Conservation (phyloP, 1,284 basidiomycete species). For the Mycosarcoma mackinlayi region DNA sequence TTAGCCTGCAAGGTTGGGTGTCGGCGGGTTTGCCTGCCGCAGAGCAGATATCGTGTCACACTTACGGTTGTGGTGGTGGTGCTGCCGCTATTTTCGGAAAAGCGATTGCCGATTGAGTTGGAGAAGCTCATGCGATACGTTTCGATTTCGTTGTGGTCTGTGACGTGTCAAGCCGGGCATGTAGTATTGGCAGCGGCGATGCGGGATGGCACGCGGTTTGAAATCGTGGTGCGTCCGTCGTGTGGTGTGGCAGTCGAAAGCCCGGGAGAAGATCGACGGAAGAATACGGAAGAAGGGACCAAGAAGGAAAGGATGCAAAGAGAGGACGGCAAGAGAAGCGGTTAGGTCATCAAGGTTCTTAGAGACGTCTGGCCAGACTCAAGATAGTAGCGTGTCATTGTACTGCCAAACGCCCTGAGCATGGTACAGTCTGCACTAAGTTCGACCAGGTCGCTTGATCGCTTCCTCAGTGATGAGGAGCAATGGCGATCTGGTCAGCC, state of each 20-base stretch:
- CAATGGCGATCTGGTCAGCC: neutral
- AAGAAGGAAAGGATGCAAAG: constrained; percentile 3
- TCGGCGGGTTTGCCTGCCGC: neutral
- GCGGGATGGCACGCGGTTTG: neutral
- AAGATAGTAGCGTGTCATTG: constrained; percentile 11
- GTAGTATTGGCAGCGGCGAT: neutral
- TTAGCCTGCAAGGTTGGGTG: constrained; percentile 10
- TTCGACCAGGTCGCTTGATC: neutral
- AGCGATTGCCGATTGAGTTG: constrained; percentile 24
- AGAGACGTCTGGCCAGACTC: constrained; percentile 41
- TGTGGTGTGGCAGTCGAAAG: no score
- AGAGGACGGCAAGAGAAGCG: constrained; percentile 1
- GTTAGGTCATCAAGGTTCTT: constrained; percentile 31
- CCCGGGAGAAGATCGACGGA: neutral
- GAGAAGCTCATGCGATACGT: constrained; percentile 36
- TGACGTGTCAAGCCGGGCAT: neutral
- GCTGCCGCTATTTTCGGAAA: constrained; percentile 32
- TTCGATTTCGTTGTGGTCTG: constrained; percentile 1
- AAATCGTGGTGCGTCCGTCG: no score
- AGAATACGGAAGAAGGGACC: no score
- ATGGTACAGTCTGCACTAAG: neutral
- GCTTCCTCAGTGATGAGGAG: neutral
- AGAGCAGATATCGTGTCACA: neutral
- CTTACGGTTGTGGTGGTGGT: constrained; percentile 38
- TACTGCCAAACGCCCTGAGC: constrained; percentile 7